Conservation (phyloP, 306 rosid genomes). For the Ormosia emarginata region DNA sequence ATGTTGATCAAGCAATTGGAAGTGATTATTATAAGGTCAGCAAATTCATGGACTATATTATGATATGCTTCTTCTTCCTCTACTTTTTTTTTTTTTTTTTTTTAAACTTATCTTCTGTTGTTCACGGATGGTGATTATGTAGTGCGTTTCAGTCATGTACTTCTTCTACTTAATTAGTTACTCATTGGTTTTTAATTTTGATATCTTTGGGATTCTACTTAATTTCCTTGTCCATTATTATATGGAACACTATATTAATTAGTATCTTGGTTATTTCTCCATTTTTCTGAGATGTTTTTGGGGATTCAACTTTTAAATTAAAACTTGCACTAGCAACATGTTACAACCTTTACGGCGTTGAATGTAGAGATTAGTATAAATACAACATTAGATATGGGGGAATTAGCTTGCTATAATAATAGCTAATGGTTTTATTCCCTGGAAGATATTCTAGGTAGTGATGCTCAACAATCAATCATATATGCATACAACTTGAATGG, state of each 20-base stretch:
- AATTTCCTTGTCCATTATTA: slow-evolving; percentile 14
- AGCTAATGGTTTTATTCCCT: neutral
- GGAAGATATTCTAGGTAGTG: neutral
- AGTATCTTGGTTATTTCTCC: neutral
- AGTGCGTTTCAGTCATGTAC: slow-evolving; percentile 3
- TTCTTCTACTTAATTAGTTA: slow-evolving; percentile 2
- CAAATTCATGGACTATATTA: slow-evolving; percentile 31
- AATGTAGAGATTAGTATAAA: neutral
- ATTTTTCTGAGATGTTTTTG: slow-evolving; percentile 28
- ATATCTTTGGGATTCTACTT: slow-evolving; percentile 3
- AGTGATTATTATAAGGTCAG: slow-evolving; percentile 47
- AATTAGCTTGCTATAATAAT: neutral
- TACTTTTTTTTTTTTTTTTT: neutral
- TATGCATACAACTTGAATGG: neutral
- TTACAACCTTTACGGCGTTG: neutral
- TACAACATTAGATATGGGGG: neutral
- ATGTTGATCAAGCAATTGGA: neutral
- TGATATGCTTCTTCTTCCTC: slow-evolving; percentile 1
- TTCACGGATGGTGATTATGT: slow-evolving; percentile 18
- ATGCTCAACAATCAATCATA: neutral
- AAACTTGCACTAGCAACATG: slow-evolving; percentile 2
- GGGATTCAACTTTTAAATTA: slow-evolving; percentile 24
- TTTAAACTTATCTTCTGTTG: neutral
- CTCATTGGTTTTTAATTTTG: slow-evolving; percentile 30
- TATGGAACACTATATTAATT: neutral